Conservation (phyloP, 139 green algal genomes). For the Chlorella sp. region DNA sequence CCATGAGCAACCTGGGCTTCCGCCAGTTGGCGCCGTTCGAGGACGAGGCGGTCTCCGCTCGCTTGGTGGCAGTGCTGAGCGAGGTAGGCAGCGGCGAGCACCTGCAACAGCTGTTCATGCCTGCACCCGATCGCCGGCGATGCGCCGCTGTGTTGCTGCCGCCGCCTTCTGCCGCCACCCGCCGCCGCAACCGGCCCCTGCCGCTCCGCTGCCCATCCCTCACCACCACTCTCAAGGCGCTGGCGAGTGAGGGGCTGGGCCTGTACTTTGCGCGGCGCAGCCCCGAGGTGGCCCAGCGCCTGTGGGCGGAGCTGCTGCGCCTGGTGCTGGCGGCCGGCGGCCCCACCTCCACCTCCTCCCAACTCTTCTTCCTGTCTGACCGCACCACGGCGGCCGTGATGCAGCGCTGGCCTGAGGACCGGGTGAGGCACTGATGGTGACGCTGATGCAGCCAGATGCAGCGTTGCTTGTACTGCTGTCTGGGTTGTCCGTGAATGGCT, state of each 20-base stretch:
- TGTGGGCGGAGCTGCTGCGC: slow-evolving; percentile 21
- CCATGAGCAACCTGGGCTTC: too few species aligned
- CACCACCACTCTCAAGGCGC: too few species aligned
- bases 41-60: too few species aligned
- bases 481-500: too few species aligned
- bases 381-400: neutral
- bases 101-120: neutral
- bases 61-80: too few species aligned
- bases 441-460: neutral
- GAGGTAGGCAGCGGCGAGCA: neutral
- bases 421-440: neutral
- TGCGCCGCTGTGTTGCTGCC: too few species aligned
- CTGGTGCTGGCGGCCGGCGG: neutral
- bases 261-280: slow-evolving; percentile 18
- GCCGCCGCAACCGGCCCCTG: too few species aligned
- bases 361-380: slow-evolving; percentile 7
- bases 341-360: neutral
- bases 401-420: slow-evolving; percentile 22
- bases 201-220: neutral
- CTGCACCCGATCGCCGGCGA: too few species aligned
- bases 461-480: too few species aligned
- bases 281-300: neutral
- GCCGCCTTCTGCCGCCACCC: too few species aligned
- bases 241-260: slow-evolving; percentile 2
- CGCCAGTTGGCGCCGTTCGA: too few species aligned